A percentile compares a stretch with the other conserved stretches of the same genome.
These are phyloP conservation scores for Tephrocybe sp. DNA, from an alignment of 768 basidiomycete genomes.

Conservation along the genomic window DNA sequence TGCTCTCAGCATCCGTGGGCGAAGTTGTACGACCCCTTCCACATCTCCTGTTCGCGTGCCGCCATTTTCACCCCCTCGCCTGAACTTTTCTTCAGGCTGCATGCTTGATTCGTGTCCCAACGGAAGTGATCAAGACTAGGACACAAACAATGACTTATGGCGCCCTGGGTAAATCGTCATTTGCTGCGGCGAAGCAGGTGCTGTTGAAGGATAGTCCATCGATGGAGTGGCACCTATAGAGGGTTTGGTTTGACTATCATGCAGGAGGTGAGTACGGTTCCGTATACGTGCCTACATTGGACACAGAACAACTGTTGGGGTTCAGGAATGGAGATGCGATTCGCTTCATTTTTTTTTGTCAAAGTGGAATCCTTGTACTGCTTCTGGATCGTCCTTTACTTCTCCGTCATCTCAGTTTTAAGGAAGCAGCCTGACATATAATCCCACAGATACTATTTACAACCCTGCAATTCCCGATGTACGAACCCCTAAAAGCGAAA, in stretches of 20 bases:
- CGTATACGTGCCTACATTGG: no score
- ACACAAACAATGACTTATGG: conserved; percentile 84
- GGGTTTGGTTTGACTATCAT: conserved; percentile 81
- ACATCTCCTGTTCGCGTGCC: conserved; percentile 10
- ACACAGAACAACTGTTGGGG: no score
- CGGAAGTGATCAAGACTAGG: conserved; percentile 94
- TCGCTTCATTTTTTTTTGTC: no score
- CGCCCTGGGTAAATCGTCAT: conserved; percentile 53
- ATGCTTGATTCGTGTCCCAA: conserved; percentile 92
- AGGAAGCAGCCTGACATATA: background rate
- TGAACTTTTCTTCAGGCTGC: conserved; percentile 55
- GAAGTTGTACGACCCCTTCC: conserved; percentile 56
- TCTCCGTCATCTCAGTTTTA: no score
- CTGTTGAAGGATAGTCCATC: conserved; percentile 61
- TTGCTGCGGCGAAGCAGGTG: conserved; percentile 56
- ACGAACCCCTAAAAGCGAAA: conserved; percentile 79
- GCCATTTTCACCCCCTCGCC: conserved; percentile 11
- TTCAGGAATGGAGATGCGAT: no score
- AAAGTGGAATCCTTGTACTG: conserved; percentile 20
- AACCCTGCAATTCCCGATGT: conserved; percentile 93
- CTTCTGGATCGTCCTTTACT: no score
- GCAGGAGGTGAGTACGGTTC: conserved; percentile 37
- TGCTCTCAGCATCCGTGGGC: conserved; percentile 58
- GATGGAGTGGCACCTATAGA: conserved; percentile 80
- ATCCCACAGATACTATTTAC: conserved; percentile 86